Base-by-base conservation (phyloP, 2,329 filamentous ascomycete genomes). In the Fusarium fujikuroi region DNA sequence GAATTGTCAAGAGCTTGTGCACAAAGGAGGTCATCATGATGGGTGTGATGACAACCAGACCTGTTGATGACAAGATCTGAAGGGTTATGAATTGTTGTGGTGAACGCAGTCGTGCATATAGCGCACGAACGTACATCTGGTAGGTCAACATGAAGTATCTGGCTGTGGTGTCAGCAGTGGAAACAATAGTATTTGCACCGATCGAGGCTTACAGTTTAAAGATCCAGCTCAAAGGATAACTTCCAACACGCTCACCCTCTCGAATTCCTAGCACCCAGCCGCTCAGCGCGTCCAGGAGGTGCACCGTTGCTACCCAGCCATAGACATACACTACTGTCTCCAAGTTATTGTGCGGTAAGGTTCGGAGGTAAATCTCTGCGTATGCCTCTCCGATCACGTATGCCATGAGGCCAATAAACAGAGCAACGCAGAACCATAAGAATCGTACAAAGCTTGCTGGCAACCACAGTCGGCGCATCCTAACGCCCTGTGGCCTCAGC, bases 301-400 rank as follows among this genome's bases (percentile, higher is more conserved):
- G 88, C 14, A 92, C 90, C 3, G 90, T 92, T 36, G 87, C 84
- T 15, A 92, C 89, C 91, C 91, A 92, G 56, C 89, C 91, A 79
- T 92, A 92, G 54, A 92, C 91, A 76, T 92, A 92, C 16, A 91
- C 85, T 59, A 92, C 88, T 0, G 90, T 92, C 79, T 92, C 90
- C 71, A 90, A 84, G 67, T 87, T 92, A 81, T 88, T 87, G 77
- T 92, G 91, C 9, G 91, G 91, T 63, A 92, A 81, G 2, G 91
- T 92, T 43, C 89, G 86, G 42, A 92, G 84, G 74, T 92, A 92
- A 18, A 92, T 88, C 81, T 92, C 91, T 21, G 90, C 90, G 78
- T 92, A 92, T 2, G 89, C 89, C 80, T 92, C 91, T 78, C 91
- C 91, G 72, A 92, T 85, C 15, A 92, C 87, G 79, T 92, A 92